phyloP scores from a whole-genome alignment of 495 filamentous ascomycete genomes.

The Neurospora sp. region DNA sequence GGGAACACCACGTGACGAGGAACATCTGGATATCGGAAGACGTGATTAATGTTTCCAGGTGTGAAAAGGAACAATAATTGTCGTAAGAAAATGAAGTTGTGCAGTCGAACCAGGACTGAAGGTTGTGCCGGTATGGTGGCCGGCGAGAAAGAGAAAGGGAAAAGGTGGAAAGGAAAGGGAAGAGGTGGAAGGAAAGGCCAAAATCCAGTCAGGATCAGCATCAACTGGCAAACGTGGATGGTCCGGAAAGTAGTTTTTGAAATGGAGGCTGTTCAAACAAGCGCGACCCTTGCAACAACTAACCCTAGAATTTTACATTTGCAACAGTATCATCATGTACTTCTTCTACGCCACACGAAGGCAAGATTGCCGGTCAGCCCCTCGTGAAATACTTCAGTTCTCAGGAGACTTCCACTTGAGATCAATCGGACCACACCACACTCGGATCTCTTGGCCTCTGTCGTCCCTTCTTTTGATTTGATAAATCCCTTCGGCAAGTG shows the following conservation, averaged over 20 bases:
- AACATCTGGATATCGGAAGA: constrained; percentile 25
- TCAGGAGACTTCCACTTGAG: neutral
- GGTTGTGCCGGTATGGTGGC: neutral
- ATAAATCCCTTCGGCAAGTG: neutral
- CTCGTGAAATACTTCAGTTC: neutral
- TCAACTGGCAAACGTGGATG: constrained; percentile 2
- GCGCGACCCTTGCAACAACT: constrained; percentile 1
- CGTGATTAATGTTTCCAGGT: neutral
- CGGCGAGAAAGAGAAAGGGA: neutral
- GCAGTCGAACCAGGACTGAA: neutral
- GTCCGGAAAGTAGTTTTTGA: neutral
- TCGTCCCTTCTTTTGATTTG: neutral
- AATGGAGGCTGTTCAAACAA: constrained; percentile 3
- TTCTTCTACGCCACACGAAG: neutral
- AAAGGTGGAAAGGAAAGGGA: neutral
- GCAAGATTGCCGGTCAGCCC: neutral
- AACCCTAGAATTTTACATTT: neutral
- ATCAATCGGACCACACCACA: neutral
- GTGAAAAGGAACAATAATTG: neutral
- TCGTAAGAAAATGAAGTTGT: neutral
- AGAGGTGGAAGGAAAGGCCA: neutral
- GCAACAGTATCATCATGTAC: neutral
- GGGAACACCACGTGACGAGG: constrained; percentile 38
- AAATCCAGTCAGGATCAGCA: constrained; percentile 4
- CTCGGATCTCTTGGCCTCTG: neutral